Evolutionary conservation across 2,329 filamentous ascomycete species (phyloP).

Genomic region (Trichoderma sp.): DNA sequence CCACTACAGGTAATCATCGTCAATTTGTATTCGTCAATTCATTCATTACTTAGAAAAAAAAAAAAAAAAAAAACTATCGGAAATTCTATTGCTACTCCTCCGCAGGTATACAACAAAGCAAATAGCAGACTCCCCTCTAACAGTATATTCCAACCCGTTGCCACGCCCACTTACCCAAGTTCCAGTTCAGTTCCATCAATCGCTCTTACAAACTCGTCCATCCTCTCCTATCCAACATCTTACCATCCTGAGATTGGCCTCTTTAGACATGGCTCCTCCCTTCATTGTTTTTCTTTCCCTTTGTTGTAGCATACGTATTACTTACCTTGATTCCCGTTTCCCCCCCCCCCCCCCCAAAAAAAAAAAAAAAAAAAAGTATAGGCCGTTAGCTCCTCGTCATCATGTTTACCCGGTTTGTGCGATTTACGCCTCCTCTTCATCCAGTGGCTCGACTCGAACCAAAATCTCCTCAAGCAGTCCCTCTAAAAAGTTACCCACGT

Average conservation of each 20-base stretch:
- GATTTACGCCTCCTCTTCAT: constrained; percentile 57
- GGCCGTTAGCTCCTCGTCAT: constrained; percentile 3
- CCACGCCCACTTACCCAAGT: neutral
- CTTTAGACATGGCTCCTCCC: neutral
- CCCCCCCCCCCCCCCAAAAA: no score
- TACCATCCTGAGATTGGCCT: neutral
- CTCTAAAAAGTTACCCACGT: constrained; percentile 84
- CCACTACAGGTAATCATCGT: no score
- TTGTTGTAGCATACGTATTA: constrained; percentile 1
- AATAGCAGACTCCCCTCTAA: neutral
- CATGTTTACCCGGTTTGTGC: neutral
- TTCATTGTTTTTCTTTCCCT: neutral
- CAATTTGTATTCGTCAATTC: neutral
- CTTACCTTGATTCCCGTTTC: neutral
- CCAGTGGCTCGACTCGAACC: constrained; percentile 83
- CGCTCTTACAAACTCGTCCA: constrained; percentile 2
- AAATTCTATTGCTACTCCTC: constrained; percentile 9
- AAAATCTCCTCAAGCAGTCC: constrained; percentile 91
- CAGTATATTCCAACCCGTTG: neutral
- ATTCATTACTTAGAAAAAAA: neutral
- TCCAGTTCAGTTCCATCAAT: neutral
- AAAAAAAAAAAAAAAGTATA: neutral
- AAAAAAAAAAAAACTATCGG: neutral
- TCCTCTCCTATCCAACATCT: neutral
- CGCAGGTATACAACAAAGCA: neutral